Conservation (phyloP, 371 early-diverging fungal genomes). For the Batkoa obscura region DNA sequence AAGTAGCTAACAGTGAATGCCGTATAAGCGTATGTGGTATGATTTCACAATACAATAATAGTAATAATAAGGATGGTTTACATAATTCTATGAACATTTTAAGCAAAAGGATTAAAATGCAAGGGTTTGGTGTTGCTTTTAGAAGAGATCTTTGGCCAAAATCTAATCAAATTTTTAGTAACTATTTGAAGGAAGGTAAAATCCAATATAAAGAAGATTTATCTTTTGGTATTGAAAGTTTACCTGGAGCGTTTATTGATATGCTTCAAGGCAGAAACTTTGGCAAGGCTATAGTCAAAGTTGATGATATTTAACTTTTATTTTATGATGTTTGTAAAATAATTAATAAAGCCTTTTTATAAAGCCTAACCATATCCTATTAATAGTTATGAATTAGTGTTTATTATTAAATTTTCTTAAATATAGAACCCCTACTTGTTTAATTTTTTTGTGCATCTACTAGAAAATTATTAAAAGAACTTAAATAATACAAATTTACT, state of each 20-base stretch:
- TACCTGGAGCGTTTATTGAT: conserved; percentile 34
- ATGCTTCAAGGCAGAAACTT: conserved; percentile 43
- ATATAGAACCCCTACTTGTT: too few species aligned
- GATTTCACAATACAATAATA: conserved; percentile 42
- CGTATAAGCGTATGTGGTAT: conserved; percentile 32
- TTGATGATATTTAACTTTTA: not conserved
- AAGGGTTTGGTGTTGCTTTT: conserved; percentile 30
- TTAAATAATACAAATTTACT: too few species aligned
- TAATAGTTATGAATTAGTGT: too few species aligned
- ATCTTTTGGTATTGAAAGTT: conserved; percentile 31
- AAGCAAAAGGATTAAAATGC: conserved; percentile 22
- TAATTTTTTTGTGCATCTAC: too few species aligned
- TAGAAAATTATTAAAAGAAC: too few species aligned
- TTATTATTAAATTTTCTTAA: too few species aligned
- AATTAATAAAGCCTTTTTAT: too few species aligned
- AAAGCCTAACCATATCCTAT: too few species aligned
- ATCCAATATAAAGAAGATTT: conserved; percentile 26
- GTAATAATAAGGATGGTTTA: conserved; percentile 19
- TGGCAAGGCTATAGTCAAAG: conserved; percentile 24
- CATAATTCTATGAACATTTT: conserved; percentile 22
- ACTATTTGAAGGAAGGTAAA: conserved; percentile 20
- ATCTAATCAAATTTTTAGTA: conserved; percentile 14
- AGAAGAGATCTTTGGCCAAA: too few species aligned
- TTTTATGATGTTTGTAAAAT: too few species aligned
- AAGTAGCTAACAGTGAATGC: conserved; percentile 14